Base-by-base conservation (phyloP, 352 stramenopile species). In the Globisporangium takayamanum region DNA sequence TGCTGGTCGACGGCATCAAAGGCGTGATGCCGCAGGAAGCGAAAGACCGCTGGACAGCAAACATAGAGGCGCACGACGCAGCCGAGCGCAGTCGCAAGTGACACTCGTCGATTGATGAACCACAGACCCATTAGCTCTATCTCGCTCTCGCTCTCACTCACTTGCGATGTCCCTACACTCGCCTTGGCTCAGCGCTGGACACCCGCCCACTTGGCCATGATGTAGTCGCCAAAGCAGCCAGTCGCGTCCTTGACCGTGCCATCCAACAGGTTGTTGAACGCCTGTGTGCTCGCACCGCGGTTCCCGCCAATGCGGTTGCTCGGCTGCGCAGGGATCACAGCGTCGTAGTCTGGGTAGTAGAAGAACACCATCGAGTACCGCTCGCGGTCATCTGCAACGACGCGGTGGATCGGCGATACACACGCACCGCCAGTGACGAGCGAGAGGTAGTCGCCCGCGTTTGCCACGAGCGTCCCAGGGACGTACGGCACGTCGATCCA, bases 351-450 rank as follows among this genome's bases (percentile, higher is more conserved):
- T 14, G 84, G 84, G 54, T 93, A 91, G 69, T 89, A 93, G 68
- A 93, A 93, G 59, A 89, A 90, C 45, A 91, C 81, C 61, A 90
- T 84, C 51, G 84, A 93, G 68, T 84, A 87, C 46, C 84, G 81
- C 57, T 93, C 81, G 42, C 72, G 70, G 48, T 86, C 79, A 59
- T 88, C 73, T 3, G 74, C 78, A 25, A 92, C 62, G 15, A 93
- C 84, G 26, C 81, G 81, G 55, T 93, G 84, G 55, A 93, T 71
- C 2, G 84, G 84, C 8, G 84, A 91, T 12, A 82, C 60, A 55
- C 78, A 92, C 14, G 73, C 69, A 30, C 78, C 80, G 14, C 70
- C 60, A 12, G 84, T 92, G 22, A 86, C 71, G 47, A 94, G 78
- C 45, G 81, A 89, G 42, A 94, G 57, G 48, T 92, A 92, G 69